Percentiles rank a stretch among this genome's conserved stretches.
These are phyloP conservation scores for Cucumis melo DNA, from an alignment of 306 rosid genomes.

Conservation along the genomic window DNA sequence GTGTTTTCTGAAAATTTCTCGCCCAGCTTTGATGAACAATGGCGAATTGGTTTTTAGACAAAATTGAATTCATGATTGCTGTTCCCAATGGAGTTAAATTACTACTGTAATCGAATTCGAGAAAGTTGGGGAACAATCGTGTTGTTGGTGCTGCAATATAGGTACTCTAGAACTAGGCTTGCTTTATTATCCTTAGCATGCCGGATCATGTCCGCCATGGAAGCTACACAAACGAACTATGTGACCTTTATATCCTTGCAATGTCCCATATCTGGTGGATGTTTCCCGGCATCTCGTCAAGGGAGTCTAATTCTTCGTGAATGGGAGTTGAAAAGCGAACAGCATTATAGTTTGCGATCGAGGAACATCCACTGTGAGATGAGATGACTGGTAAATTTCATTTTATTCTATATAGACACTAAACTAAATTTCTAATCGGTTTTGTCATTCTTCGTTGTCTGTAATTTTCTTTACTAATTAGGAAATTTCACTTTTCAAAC, in stretches of 20 bases:
- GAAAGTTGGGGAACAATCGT: neutral
- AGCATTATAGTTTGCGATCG: neutral
- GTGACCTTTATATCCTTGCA: neutral
- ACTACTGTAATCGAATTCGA: neutral
- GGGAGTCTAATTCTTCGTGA: neutral
- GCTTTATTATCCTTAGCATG: constrained; percentile 7
- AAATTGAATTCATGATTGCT: neutral
- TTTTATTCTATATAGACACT: neutral
- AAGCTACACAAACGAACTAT: neutral
- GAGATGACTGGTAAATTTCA: neutral
- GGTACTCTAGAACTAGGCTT: neutral
- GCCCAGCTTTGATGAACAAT: neutral
- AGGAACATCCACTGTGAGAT: neutral
- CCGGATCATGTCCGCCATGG: constrained; percentile 5
- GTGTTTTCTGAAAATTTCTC: neutral
- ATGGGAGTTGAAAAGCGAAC: neutral
- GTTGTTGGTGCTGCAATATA: neutral
- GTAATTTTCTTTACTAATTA: neutral
- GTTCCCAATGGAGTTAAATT: neutral
- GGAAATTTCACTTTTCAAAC: neutral
- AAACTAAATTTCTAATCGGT: neutral
- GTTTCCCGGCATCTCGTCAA: constrained; percentile 3
- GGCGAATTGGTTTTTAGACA: neutral
- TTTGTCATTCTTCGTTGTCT: neutral
- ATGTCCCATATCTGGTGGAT: constrained; percentile 2